Conservation (phyloP, 257 asterid genomes). For the Fraxinus quadrangulata region DNA sequence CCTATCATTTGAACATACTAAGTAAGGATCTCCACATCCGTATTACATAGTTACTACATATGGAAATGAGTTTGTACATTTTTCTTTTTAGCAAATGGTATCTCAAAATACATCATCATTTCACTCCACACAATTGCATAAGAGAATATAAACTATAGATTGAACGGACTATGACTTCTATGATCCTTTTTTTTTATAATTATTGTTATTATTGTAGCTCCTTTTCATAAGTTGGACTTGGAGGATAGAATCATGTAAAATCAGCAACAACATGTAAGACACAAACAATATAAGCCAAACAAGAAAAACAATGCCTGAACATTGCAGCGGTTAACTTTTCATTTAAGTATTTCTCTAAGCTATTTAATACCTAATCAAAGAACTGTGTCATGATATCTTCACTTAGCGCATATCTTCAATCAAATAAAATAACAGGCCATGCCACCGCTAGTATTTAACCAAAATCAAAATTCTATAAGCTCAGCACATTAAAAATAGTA, state of each 20-base stretch:
- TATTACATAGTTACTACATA: conserved; percentile 10
- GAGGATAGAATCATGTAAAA: not conserved
- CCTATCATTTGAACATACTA: conserved; percentile 42
- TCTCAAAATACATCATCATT: not conserved
- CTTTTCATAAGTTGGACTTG: not conserved
- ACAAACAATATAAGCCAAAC: not conserved
- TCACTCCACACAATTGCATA: not conserved
- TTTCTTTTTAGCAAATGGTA: conserved; percentile 23
- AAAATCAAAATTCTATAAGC: not conserved
- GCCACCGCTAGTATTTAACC: not conserved
- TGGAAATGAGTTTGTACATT: not conserved
- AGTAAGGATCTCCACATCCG: conserved; percentile 2
- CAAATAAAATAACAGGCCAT: not conserved
- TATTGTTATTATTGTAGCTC: not conserved
- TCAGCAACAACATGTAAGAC: conserved; percentile 2
- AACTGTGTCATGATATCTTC: not conserved
- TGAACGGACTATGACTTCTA: not conserved
- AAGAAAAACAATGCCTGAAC: not conserved
- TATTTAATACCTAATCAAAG: not conserved
- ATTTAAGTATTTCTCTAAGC: not conserved
- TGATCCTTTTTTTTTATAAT: not conserved
- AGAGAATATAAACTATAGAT: not conserved
- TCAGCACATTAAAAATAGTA: not conserved
- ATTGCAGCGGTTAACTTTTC: not conserved
- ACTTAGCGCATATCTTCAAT: not conserved